Base-by-base conservation (phyloP, 108 stramenopile species). In the Craspedostauros australis region DNA sequence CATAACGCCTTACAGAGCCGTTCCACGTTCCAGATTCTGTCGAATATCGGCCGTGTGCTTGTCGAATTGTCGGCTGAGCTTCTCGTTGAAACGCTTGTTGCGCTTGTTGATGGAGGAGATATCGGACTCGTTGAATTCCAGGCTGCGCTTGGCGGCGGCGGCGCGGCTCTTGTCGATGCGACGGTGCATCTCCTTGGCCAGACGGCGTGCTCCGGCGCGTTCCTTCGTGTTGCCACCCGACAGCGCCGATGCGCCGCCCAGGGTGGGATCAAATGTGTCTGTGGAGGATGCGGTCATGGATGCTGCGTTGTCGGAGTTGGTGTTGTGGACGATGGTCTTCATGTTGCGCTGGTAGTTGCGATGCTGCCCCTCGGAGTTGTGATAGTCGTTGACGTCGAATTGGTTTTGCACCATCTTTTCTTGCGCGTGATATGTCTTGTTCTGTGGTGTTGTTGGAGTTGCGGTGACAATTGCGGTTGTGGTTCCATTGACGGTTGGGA, bases 1-100 rank as follows among this genome's bases (percentile, higher is more conserved):
- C n/a, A n/a, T n/a, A n/a, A n/a, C n/a, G n/a, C n/a, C n/a, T n/a
- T 77, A 94, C 27, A 90, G 62, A 0, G 92, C 92, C 23, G 88
- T 94, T 34, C 92, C 92, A 40, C 92, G 82, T 41, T 94, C 92
- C 66, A 94, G 73, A 70, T 88, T 90, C 68, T 94, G 88, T 45
- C 82, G 70, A 68, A 94, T 94, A 57, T 94, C 88, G 5, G 84
- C 86, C 27, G 88, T 90, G 45, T 75, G 70, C 56, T 80, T 63
- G 58, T 94, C 88, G 37, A 77, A 89, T 46, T 82, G 82, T 25
- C 92, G 75, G 29, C 70, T 61, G 60, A 94, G 86, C 72, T 94
- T 94, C 66, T 88, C 58, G 66, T 94, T 94, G 68, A 90, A 94
- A 30, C 52, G 55, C 65, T 88, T 90, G 75, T 94, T 94, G 42